Conservation (phyloP, 306 rosid genomes). For the Fragaria vesca region DNA sequence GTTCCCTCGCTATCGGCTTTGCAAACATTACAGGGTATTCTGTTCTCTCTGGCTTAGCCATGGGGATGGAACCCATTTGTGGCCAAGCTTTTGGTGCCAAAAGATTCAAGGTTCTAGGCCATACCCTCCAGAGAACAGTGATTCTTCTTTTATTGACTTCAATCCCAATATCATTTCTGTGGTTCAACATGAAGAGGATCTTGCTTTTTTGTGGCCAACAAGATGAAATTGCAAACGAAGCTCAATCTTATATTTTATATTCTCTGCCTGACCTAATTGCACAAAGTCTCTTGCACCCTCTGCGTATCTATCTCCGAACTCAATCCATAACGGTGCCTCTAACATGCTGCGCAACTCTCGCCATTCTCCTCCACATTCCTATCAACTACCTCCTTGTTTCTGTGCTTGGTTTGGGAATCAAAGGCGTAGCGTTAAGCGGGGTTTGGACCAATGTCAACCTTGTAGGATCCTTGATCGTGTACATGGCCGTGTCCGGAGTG, state of each 20-base stretch:
- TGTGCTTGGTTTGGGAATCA: conserved; percentile 54
- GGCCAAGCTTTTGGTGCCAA: conserved; percentile 93
- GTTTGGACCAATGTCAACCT: conserved; percentile 84
- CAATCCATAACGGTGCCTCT: conserved; percentile 82
- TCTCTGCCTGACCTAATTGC: conserved; percentile 85
- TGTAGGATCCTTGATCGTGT: conserved; percentile 50
- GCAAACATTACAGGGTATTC: conserved; percentile 92
- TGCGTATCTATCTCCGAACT: conserved; percentile 68
- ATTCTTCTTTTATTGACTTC: conserved; percentile 66
- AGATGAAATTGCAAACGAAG: conserved; percentile 53
- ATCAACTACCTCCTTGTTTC: conserved; percentile 70
- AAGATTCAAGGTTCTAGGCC: conserved; percentile 71
- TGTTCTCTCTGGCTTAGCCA: conserved; percentile 82
- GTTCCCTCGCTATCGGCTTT: conserved; percentile 80
- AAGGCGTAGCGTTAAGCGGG: conserved; percentile 69
- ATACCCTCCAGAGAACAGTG: conserved; percentile 62
- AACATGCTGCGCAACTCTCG: conserved; percentile 55
- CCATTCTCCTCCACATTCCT: conserved; percentile 72
- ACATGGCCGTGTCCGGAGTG: conserved; percentile 51
- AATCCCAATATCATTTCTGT: conserved; percentile 44
- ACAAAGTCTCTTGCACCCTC: conserved; percentile 68
- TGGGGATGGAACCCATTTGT: conserved; percentile 96
- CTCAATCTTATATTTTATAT: conserved; percentile 64
- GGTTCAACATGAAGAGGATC: conserved; percentile 69
- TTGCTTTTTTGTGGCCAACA: conserved; percentile 64